Percentiles rank a stretch among this genome's conserved stretches.
phyloP scores from a whole-genome alignment of 2,329 filamentous ascomycete genomes.

The Trichophyton simii region DNA sequence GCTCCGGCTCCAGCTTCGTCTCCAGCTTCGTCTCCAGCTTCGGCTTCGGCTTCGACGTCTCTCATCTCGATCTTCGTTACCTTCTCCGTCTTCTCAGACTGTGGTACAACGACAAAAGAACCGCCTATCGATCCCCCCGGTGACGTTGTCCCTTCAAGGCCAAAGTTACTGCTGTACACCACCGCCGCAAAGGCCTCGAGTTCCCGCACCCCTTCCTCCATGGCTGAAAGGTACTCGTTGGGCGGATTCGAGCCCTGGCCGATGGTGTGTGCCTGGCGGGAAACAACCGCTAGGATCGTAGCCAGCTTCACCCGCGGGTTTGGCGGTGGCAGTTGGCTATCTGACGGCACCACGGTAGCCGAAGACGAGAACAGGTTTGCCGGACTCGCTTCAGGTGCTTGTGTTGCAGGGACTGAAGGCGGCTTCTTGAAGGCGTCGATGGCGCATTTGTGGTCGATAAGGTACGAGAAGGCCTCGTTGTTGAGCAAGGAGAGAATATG shows the following conservation, averaged over 20 bases:
- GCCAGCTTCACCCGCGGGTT: slow-evolving; percentile 57
- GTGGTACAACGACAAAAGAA: not conserved
- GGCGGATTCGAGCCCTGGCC: slow-evolving; percentile 50
- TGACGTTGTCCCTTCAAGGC: not conserved
- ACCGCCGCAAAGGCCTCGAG: slow-evolving; percentile 38
- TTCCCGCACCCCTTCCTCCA: slow-evolving; percentile 37
- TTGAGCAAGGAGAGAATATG: slow-evolving; percentile 77
- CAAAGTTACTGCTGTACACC: slow-evolving; percentile 38
- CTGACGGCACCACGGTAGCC: slow-evolving; percentile 28
- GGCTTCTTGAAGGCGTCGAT: slow-evolving; percentile 58
- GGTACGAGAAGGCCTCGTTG: slow-evolving; percentile 71
- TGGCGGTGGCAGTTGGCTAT: not conserved
- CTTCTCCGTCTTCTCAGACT: not conserved
- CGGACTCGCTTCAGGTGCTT: slow-evolving; percentile 37
- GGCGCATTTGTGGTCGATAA: slow-evolving; percentile 72
- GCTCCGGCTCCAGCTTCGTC: not conserved
- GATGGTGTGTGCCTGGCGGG: slow-evolving; percentile 79
- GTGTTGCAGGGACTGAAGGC: slow-evolving; percentile 26
- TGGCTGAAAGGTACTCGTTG: slow-evolving; percentile 34
- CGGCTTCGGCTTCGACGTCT: not conserved
- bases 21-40: not conserved
- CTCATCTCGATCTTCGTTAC: not conserved
- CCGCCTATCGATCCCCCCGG: not conserved
- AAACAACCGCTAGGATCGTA: slow-evolving; percentile 78
- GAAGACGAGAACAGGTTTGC: slow-evolving; percentile 31